phyloP scores from a whole-genome alignment of 257 asterid genomes.

The Gentiana straminea region DNA sequence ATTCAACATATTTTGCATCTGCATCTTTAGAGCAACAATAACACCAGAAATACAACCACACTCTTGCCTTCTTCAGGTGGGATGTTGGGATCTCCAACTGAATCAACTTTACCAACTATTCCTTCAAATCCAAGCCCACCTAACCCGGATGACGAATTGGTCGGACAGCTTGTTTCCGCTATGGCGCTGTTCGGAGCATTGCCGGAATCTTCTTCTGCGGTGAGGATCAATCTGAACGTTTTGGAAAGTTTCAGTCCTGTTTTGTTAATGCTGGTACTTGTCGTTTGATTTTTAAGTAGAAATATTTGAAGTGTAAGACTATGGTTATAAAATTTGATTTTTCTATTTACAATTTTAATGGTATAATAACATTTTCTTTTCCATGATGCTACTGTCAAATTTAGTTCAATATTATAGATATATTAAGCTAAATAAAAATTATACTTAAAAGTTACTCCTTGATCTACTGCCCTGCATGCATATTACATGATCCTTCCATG shows the following conservation, averaged over 20 bases:
- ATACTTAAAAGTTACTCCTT: no score
- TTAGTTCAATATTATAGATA: no score
- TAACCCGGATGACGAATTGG: slow-evolving; percentile 31
- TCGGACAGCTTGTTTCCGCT: slow-evolving; percentile 38
- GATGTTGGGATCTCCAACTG: slow-evolving; percentile 9
- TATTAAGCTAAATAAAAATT: no score
- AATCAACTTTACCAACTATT: slow-evolving; percentile 32
- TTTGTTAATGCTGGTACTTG: slow-evolving; percentile 11
- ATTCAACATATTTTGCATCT: no score
- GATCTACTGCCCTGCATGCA: no score
- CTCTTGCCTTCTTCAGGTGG: slow-evolving; percentile 52
- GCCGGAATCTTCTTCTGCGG: slow-evolving; percentile 31
- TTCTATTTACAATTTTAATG: neutral
- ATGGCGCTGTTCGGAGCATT: slow-evolving; percentile 29
- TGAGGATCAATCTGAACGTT: slow-evolving; percentile 10
- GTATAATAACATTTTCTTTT: no score
- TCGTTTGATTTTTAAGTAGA: neutral
- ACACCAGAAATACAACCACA: slow-evolving; percentile 2
- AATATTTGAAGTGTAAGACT: neutral
- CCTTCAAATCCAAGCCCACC: slow-evolving; percentile 50
- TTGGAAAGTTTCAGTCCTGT: slow-evolving; percentile 7
- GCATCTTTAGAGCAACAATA: no score
- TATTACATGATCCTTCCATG: no score
- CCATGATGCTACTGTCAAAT: no score
- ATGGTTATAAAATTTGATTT: neutral